Evolutionary conservation across 371 early-diverging fungal species (phyloP).

Genomic region (Mortierella sp.): DNA sequence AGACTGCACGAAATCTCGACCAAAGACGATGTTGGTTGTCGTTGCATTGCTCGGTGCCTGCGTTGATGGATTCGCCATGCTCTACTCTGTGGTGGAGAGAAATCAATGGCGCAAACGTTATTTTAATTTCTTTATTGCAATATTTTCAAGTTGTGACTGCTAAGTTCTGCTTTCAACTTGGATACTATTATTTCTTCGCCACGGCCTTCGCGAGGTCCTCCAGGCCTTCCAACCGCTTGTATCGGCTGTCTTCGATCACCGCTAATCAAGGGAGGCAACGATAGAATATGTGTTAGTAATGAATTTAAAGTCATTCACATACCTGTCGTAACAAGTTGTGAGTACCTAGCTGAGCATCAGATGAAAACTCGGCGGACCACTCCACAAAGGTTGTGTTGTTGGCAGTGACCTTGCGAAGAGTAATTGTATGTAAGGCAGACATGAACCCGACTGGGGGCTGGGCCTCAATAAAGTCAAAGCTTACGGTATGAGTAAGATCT

Average conservation of each 20-base stretch:
- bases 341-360: slow-evolving; percentile 62
- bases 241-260: slow-evolving; percentile 71
- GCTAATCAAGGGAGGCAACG: slow-evolving; percentile 17
- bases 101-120: background rate
- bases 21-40: slow-evolving; percentile 48
- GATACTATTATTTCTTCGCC: slow-evolving; percentile 3
- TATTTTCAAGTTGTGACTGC: background rate
- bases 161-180: too few species aligned
- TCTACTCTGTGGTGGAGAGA: background rate
- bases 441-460: slow-evolving; percentile 65
- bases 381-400: slow-evolving; percentile 75
- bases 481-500: slow-evolving; percentile 65
- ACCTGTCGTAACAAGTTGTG: background rate
- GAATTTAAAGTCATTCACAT: background rate
- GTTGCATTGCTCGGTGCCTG: slow-evolving; percentile 45
- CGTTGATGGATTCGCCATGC: slow-evolving; percentile 53
- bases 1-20: slow-evolving; percentile 41
- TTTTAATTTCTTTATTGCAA: background rate
- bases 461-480: slow-evolving; percentile 74
- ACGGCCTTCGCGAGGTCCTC: slow-evolving; percentile 65
- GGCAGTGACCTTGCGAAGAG: slow-evolving; percentile 62
- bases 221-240: slow-evolving; percentile 77
- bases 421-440: slow-evolving; percentile 71
- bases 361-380: slow-evolving; percentile 72
- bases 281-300: background rate